These are phyloP conservation scores for Pythium diclinum DNA, from an alignment of 352 stramenopile genomes.

Conservation along the genomic window DNA sequence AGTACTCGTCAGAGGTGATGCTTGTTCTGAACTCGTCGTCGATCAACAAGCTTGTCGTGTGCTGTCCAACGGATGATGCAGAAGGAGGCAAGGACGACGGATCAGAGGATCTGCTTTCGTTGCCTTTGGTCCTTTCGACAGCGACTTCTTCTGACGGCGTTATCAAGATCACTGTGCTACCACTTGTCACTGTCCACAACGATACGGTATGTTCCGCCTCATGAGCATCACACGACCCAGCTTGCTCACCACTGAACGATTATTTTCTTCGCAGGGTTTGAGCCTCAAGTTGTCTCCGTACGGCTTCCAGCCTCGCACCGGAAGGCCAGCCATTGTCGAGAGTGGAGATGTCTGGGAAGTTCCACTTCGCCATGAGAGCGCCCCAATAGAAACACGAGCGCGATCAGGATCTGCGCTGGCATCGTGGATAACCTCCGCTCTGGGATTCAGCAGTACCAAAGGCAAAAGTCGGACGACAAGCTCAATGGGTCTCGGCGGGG, in stretches of 20 bases:
- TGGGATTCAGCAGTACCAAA: conserved; percentile 5
- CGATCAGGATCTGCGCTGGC: conserved; percentile 6
- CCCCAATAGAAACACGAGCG: background rate
- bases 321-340: background rate
- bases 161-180: conserved; percentile 8
- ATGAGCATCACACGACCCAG: no score
- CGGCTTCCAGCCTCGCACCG: background rate
- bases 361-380: conserved; percentile 4
- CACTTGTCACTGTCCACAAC: conserved; percentile 25
- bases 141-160: background rate
- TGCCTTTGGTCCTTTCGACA: conserved; percentile 11
- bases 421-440: conserved; percentile 23
- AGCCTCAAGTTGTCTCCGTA: conserved; percentile 1
- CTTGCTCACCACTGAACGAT: background rate
- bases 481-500: conserved; percentile 9
- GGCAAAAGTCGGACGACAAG: conserved; percentile 13
- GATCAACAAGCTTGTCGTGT: conserved; percentile 2
- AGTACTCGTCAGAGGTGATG: conserved; percentile 8
- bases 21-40: conserved; percentile 1
- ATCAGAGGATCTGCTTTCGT: background rate
- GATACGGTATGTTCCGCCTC: conserved; percentile 18
- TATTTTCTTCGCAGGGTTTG: conserved; percentile 12
- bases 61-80: background rate
- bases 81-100: background rate
- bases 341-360: conserved; percentile 9